phyloP scores from a whole-genome alignment of 768 basidiomycete genomes.

The Termitomyces sp. region DNA sequence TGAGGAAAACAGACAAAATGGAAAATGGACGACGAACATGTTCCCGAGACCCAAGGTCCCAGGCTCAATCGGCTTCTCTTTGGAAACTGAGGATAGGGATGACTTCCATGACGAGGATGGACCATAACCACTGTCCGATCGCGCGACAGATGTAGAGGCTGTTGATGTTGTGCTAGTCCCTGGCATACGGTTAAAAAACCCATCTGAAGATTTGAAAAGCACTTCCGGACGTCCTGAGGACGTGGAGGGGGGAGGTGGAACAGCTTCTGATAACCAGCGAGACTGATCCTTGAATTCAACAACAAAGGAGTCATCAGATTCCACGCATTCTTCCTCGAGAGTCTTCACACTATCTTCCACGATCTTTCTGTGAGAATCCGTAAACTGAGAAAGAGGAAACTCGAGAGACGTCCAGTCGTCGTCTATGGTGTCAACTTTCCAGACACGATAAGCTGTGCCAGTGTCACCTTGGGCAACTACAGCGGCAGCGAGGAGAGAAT shows the following conservation, averaged over 20 bases:
- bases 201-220: slow-evolving; percentile 47
- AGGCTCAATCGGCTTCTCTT: slow-evolving; percentile 44
- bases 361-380: slow-evolving; percentile 30
- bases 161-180: slow-evolving; percentile 1
- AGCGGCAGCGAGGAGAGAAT: slow-evolving; percentile 33
- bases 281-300: slow-evolving; percentile 67
- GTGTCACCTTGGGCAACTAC: slow-evolving; percentile 26
- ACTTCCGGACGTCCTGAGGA: slow-evolving; percentile 18
- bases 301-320: slow-evolving; percentile 64
- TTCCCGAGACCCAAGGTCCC: slow-evolving; percentile 88
- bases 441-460: slow-evolving; percentile 49
- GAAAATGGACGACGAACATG: slow-evolving; percentile 47
- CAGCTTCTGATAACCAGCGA: slow-evolving; percentile 50
- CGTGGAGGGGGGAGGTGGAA: slow-evolving; percentile 14
- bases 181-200: slow-evolving; percentile 47
- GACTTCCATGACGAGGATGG: slow-evolving; percentile 27
- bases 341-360: slow-evolving; percentile 39
- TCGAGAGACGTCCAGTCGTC: slow-evolving; percentile 30
- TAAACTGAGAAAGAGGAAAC: slow-evolving; percentile 27
- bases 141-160: slow-evolving; percentile 15
- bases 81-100: slow-evolving; percentile 16
- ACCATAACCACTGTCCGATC: slow-evolving; percentile 15
- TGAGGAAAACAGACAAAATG: slow-evolving; percentile 5
- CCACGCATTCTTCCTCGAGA: slow-evolving; percentile 54
- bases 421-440: slow-evolving; percentile 47